phyloP scores from a whole-genome alignment of 306 rosid genomes.

The Quercus gilva region DNA sequence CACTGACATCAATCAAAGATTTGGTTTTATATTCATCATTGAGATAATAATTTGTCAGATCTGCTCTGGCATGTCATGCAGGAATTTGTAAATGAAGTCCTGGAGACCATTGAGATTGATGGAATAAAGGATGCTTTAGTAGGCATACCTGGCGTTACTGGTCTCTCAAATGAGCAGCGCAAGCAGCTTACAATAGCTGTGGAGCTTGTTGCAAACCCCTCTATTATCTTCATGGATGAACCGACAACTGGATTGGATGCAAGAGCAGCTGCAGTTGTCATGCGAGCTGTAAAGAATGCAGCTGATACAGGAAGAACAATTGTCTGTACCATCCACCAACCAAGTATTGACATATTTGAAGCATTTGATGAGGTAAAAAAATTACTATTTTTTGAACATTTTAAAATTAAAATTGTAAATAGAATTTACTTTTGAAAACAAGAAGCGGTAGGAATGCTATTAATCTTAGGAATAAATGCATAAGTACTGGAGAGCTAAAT shows the following conservation, averaged over 20 bases:
- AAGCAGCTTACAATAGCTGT: conserved; percentile 58
- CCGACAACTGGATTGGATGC: conserved; percentile 69
- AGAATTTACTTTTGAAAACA: not conserved
- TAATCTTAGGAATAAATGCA: not conserved
- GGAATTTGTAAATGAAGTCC: too few relatives aligned
- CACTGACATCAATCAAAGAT: too few relatives aligned
- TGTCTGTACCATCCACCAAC: too few relatives aligned
- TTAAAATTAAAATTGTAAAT: conserved; percentile 11
- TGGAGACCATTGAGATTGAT: too few relatives aligned
- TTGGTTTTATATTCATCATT: too few relatives aligned
- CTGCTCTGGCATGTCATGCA: too few relatives aligned
- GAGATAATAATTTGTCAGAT: too few relatives aligned
- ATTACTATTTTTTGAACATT: conserved; percentile 51
- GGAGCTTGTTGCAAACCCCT: conserved; percentile 65
- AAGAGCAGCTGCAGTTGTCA: conserved; percentile 59
- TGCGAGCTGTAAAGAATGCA: conserved; percentile 60
- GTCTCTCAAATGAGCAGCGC: conserved; percentile 62
- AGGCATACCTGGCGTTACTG: conserved; percentile 48
- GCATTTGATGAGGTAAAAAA: conserved; percentile 29
- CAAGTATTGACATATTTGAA: too few relatives aligned
- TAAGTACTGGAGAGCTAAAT: not conserved
- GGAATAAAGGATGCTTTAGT: too few relatives aligned
- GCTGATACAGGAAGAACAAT: conserved; percentile 52
- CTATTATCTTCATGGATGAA: conserved; percentile 65
- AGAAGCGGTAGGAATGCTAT: not conserved